Percentiles rank a stretch among this genome's conserved stretches.
phyloP scores from a whole-genome alignment of 495 filamentous ascomycete genomes.

The Hyaloscypha variabilis region DNA sequence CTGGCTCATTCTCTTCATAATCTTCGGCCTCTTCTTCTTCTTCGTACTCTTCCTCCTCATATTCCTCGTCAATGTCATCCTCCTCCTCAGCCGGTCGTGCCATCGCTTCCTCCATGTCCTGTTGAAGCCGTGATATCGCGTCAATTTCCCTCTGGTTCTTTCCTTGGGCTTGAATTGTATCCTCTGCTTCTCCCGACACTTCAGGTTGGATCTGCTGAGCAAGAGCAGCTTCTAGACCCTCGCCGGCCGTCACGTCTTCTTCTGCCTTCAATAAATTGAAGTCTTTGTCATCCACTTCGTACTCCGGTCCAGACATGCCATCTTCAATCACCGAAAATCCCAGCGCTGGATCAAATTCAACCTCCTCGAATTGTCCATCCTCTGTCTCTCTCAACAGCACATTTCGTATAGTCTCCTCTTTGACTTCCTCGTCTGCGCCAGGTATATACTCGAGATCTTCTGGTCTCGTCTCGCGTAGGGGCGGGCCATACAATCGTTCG shows the following conservation, averaged over 20 bases:
- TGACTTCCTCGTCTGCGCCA: conserved; percentile 34
- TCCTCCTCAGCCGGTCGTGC: conserved; percentile 50
- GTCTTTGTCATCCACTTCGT: conserved; percentile 8
- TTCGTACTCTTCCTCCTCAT: conserved; percentile 37
- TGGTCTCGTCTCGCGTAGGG: conserved; percentile 53
- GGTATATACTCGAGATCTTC: conserved; percentile 59
- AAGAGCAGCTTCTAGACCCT: conserved; percentile 15
- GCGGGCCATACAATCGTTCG: conserved; percentile 78
- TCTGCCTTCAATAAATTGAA: neutral
- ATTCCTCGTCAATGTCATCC: conserved; percentile 37
- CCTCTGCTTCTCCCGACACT: conserved; percentile 21
- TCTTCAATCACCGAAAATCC: conserved; percentile 26
- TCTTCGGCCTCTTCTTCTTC: conserved; percentile 43
- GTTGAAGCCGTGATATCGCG: conserved; percentile 49
- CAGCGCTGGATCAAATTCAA: conserved; percentile 46
- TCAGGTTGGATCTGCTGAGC: neutral
- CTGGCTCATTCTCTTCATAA: conserved; percentile 40
- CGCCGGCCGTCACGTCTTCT: neutral
- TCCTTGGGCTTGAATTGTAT: conserved; percentile 41
- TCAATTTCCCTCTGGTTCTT: conserved; percentile 53
- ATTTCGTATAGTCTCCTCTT: conserved; percentile 28
- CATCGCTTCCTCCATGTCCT: conserved; percentile 54
- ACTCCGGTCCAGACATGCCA: conserved; percentile 26
- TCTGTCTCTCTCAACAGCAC: conserved; percentile 57
- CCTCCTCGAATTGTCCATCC: conserved; percentile 62